phyloP scores from a whole-genome alignment of 805 yeast genomes.

The Yamadazyma phyllophila region DNA sequence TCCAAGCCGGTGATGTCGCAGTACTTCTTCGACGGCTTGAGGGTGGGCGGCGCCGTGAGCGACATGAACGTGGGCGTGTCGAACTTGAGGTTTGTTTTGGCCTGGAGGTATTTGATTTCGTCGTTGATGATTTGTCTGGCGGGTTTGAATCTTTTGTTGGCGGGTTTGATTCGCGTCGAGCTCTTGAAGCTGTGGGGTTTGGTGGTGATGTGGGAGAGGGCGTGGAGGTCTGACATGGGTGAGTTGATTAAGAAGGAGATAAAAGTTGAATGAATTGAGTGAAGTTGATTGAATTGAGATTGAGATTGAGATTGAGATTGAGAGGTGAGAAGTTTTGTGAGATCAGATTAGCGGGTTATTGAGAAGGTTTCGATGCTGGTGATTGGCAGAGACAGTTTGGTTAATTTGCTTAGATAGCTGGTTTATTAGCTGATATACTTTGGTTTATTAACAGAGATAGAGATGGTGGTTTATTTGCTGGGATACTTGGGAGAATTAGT shows the following conservation, averaged over 20 bases:
- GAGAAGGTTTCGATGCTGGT: no score
- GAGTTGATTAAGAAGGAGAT: neutral
- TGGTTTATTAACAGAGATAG: no score
- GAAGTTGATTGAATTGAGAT: neutral
- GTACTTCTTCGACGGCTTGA: slow-evolving; percentile 75
- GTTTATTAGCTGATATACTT: no score
- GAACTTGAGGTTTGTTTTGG: slow-evolving; percentile 33
- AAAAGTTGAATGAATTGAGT: neutral
- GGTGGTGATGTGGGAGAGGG: slow-evolving; percentile 38
- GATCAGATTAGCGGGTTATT: no score
- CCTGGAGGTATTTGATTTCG: slow-evolving; percentile 64
- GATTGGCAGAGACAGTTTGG: no score
- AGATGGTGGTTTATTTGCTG: no score
- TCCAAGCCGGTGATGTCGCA: slow-evolving; percentile 93
- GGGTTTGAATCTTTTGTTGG: slow-evolving; percentile 68
- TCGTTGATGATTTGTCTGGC: slow-evolving; percentile 71
- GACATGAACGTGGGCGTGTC: slow-evolving; percentile 67
- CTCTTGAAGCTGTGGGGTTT: slow-evolving; percentile 56
- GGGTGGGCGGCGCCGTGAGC: slow-evolving; percentile 82
- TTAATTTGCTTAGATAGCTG: no score
- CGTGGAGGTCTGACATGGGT: slow-evolving; percentile 19
- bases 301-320: no score
- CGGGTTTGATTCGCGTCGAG: slow-evolving; percentile 44
- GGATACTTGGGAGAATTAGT: no score
- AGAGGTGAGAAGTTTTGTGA: no score